Evolutionary conservation across 2,329 filamentous ascomycete species (phyloP), one percentile per base, ranked within the genome.

Genomic region (Pseudogymnoascus sp.): DNA sequence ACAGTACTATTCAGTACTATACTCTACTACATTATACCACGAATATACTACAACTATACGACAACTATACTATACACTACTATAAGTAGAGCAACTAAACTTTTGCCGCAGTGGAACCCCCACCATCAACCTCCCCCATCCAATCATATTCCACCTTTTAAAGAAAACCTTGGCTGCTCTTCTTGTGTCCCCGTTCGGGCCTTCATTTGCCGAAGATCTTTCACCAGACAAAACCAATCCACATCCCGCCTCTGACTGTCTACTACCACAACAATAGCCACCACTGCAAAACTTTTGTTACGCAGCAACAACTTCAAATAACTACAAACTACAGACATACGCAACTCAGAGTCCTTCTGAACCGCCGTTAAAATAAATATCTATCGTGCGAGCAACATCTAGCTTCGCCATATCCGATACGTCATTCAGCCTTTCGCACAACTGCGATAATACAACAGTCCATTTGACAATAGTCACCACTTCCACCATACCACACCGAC

Each of bases 331-430:
- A 22, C 22, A 22, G n/a, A 54, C 4, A 32, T 54, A 18, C 47
- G 57, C 57, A 58, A 39, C 32, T 58, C 57, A 58, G 57, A 58
- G 57, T 58, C 57, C 57, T 38, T 58, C 57, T 37, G 57, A 58
- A 37, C 57, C 32, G 57, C 57, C 37, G 18, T 35, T 28, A 37
- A 37, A 37, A 25, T 30, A 39, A 7, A n/a, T n/a, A 16, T 12
- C 11, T 28, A 39, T 39, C 32, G 22, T 58, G 32, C 20, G n/a
- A 58, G 32, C 34, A 58, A 39, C 57, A 22, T 38, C 22, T 12
- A 38, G 57, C 57, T 58, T 58, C 22, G 12, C 57, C 32, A n/a
- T 28, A 18, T 58, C 32, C 8, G 32, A 39, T 37, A 58, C 57
- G 57, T 58, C 57, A 38, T 58, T 28, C n/a, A 32, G 7, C 28